Percentiles rank a stretch among this genome's conserved stretches.
Evolutionary conservation across 305 asterid genomes (phyloP).

Genomic region (Stenogyne calaminthoides): DNA sequence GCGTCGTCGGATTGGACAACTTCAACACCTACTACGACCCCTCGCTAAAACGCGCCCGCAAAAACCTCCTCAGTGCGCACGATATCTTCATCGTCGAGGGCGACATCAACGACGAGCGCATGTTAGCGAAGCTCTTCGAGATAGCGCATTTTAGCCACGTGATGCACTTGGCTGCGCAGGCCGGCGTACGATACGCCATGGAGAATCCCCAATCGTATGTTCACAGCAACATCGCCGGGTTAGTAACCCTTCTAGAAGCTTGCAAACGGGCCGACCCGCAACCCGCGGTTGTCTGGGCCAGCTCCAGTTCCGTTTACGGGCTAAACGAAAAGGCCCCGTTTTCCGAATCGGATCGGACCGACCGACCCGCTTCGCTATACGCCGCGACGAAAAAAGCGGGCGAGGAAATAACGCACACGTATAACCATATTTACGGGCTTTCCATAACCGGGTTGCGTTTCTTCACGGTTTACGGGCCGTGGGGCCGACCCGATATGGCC

Average conservation of each 20-base stretch:
- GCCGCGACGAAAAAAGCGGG: slow-evolving; percentile 72
- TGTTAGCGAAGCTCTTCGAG: slow-evolving; percentile 55
- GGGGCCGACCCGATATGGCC: slow-evolving; percentile 79
- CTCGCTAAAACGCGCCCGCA: slow-evolving; percentile 45
- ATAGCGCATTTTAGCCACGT: slow-evolving; percentile 54
- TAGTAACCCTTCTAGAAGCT: slow-evolving; percentile 54
- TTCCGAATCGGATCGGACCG: slow-evolving; percentile 64
- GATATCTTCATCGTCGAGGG: slow-evolving; percentile 48
- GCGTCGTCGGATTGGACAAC: slow-evolving; percentile 63
- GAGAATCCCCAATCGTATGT: slow-evolving; percentile 61
- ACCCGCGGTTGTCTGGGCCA: slow-evolving; percentile 65
- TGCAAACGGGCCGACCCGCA: slow-evolving; percentile 55
- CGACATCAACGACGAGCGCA: slow-evolving; percentile 52
- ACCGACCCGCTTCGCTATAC: slow-evolving; percentile 60
- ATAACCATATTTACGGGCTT: slow-evolving; percentile 58
- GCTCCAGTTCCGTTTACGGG: slow-evolving; percentile 70
- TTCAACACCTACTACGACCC: slow-evolving; percentile 65
- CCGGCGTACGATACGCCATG: slow-evolving; percentile 67
- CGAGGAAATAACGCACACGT: slow-evolving; percentile 63
- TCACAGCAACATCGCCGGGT: slow-evolving; percentile 63
- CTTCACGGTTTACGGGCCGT: slow-evolving; percentile 68
- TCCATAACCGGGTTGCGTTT: slow-evolving; percentile 59
- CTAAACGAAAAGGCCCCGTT: slow-evolving; percentile 58
- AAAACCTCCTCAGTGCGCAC: slow-evolving; percentile 31
- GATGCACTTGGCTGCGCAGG: slow-evolving; percentile 70